Evolutionary conservation across 192 early-diverging fungal genomes (phyloP).

Genomic region (Pilobolus umbonatus): DNA sequence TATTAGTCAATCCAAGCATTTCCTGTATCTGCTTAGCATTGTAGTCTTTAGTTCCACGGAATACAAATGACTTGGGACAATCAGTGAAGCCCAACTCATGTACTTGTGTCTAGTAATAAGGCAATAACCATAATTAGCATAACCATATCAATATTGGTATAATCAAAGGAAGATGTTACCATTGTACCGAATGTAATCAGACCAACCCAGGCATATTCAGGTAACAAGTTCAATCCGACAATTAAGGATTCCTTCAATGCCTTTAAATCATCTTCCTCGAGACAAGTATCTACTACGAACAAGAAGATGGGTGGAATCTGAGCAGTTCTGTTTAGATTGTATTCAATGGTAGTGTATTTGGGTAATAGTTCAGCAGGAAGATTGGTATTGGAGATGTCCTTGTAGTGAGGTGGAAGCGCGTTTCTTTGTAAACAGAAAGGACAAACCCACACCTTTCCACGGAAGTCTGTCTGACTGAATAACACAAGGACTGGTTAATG

Average conservation of each 20-base stretch:
- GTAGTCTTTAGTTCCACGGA: conserved; percentile 97
- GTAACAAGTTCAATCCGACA: conserved; percentile 84
- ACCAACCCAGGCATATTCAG: conserved; percentile 89
- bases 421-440: conserved; percentile 98
- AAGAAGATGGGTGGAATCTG: conserved; percentile 94
- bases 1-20: conserved; percentile 82
- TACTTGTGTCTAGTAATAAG: conserved; percentile 70
- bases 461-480: conserved; percentile 97
- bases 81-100: conserved; percentile 95
- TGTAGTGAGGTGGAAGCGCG: conserved; percentile 95
- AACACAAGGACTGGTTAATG: no score
- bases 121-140: conserved; percentile 1
- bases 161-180: conserved; percentile 46
- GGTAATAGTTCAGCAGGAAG: conserved; percentile 90
- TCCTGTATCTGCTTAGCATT: conserved; percentile 92
- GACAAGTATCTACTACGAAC: conserved; percentile 95
- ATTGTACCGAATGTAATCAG: conserved; percentile 97
- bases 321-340: conserved; percentile 78
- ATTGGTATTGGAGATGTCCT: conserved; percentile 88
- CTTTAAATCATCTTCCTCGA: conserved; percentile 93
- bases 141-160: neutral
- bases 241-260: conserved; percentile 92
- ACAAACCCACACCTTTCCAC: conserved; percentile 96
- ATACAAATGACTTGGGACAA: conserved; percentile 97
- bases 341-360: conserved; percentile 96